phyloP scores from a whole-genome alignment of 2,329 filamentous ascomycete genomes.

The Didymella arachidicola region DNA sequence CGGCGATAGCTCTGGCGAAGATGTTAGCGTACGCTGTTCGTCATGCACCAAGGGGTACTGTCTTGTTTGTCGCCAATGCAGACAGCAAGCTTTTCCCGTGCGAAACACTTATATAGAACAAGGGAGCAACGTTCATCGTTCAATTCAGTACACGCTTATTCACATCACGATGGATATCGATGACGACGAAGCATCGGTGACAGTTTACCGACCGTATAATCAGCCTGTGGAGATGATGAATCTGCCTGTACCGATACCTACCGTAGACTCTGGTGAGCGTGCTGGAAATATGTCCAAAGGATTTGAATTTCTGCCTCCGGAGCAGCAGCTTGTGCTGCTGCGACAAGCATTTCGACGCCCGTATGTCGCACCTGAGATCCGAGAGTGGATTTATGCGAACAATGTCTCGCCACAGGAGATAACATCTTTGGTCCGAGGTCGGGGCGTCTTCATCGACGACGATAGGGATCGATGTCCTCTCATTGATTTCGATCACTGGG shows the following conservation, averaged over 20 bases:
- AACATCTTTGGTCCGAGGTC: background rate
- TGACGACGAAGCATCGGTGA: background rate
- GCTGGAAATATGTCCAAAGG: background rate
- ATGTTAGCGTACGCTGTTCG: background rate
- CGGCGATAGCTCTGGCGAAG: background rate
- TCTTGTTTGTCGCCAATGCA: background rate
- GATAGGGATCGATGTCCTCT: background rate
- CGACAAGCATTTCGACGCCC: background rate
- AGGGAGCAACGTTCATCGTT: background rate
- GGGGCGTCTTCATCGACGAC: background rate
- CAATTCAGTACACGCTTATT: background rate
- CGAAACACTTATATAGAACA: background rate
- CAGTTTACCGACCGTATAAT: background rate
- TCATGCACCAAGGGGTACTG: background rate
- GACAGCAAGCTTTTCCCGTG: background rate
- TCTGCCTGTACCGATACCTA: background rate
- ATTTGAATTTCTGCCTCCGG: background rate
- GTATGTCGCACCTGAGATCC: background rate
- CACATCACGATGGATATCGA: background rate
- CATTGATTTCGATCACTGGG: background rate
- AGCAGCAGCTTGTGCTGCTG: background rate
- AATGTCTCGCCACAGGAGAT: background rate
- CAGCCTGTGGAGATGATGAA: background rate
- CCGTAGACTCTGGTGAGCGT: background rate
- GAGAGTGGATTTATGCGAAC: background rate